Evolutionary conservation across 768 basidiomycete species (phyloP), one percentile per base, ranked within the genome.

Genomic region (Amanita subjunquillea): DNA sequence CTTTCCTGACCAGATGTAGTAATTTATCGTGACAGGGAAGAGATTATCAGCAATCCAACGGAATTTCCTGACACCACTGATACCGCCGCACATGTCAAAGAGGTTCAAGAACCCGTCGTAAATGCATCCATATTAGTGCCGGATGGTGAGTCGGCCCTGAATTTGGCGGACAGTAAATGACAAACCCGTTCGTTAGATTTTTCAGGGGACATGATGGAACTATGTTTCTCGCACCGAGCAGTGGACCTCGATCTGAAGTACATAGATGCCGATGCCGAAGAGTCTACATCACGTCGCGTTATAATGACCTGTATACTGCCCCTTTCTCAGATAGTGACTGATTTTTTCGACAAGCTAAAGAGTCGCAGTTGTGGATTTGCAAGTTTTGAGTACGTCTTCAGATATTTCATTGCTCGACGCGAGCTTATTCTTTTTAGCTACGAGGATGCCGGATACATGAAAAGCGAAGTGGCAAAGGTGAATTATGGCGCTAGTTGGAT

Each of bases 261-360:
- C 62, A 74, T 97, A 17, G 91, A 95, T 55, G 60, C 73, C 41
- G 74, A 76, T 55, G 60, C 73, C 41, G 74, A 76, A 34, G 70
- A 72, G 3, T 48, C 46, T n/a, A 57, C 67, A 8, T 77, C 82
- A 15, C 70, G 85, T 6, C 82, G 91, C 23, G 78, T 88, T 37
- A 87, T 95, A 50, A 68, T 98, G 57, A 86, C 80, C 10, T 94
- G 90, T 60, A 77, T 72, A 2, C 63, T 98, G n/a, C 95, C 95
- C 20, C 69, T 98, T 57, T 85, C 85, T 61, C 91, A 95, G 67
- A 89, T 98, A 51, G 91, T 98, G 2, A 91, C 89, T 2, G 83
- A 92, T 67, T 98, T 99, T 65, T 98, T 96, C 64, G 89, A 94
- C 64, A 82, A 88, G 62, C 76, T 99, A 51, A 99, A 99, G 69